Base-by-base conservation (phyloP, 148 eudicot genomes). In the Arbutus unedo region DNA sequence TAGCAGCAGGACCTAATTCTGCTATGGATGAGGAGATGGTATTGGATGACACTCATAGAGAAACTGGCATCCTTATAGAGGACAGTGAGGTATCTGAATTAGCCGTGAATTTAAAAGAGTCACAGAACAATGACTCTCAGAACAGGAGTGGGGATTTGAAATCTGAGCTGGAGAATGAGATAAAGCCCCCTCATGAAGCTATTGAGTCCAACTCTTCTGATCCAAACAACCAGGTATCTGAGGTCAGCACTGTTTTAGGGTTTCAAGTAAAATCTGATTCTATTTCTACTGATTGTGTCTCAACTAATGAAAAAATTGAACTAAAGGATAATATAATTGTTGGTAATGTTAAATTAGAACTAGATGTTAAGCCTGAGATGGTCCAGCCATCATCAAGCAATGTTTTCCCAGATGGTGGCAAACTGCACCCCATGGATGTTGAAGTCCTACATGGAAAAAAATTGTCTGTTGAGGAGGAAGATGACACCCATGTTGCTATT, bases 321-420 rank as follows among this genome's bases (percentile, higher is more conserved):
- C 86, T 92, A 85, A 92, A 91, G 88, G 95, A 94, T 91, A 89
- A 94, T 88, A 86, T 94, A 89, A 89, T 88, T 94, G 91, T 88
- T 94, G 94, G 93, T 89, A 89, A 94, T 96, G 91, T 96, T 87
- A 87, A 93, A 94, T 91, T 96, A 94, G 97, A 94, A 87, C 75
- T 86, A 88, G 98, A 96, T 87, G 93, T 89, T 92, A 96, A 87
- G 90, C 93, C 89, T 92, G 96, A 91, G 89, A 89, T 90, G 93
- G 94, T 89, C 88, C 92, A 88, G 88, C 91, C 92, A 90, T 89
- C 94, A 81, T 88, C 93, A 85, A 87, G 90, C 86, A 85, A 83
- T 87, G 80, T 88, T 87, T 80, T 83, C 84, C 85, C 88, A 48
- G 94, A 87, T 80, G 90, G 88, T 88, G 93, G 92, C 84, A 78